Base-by-base conservation (phyloP, 495 filamentous ascomycete genomes). In the Eremomyces bilateralis region DNA sequence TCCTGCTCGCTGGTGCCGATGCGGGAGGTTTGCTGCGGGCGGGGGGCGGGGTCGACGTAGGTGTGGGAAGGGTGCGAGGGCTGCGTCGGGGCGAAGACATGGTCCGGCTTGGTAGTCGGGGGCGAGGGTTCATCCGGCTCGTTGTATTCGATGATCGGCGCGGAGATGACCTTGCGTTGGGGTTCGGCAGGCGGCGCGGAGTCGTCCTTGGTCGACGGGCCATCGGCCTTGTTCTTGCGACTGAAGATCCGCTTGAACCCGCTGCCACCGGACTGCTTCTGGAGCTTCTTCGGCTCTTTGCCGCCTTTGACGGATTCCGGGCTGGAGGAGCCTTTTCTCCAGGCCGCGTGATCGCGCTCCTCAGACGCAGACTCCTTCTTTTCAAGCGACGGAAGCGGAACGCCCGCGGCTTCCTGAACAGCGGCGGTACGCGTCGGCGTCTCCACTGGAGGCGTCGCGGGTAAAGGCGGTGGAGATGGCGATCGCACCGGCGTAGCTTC, bases 181-280 rank as follows among this genome's bases (percentile, higher is more conserved):
- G 34, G 34, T 12, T 38, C 29, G 2, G 20, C 17, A 21, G 36
- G 29, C 4, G 25, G 30, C 30, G 10, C 8, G n/a, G n/a, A n/a
- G n/a, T n/a, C n/a, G n/a, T n/a, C n/a, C n/a, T n/a, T n/a, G n/a
- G n/a, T n/a, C n/a, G n/a, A n/a, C 27, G 21, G 30, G 20, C 27
- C 17, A 15, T n/a, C 15, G 20, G 15, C 36, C 13, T 41, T 38
- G 51, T 69, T 69, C 50, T 63, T 71, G 38, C 69, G 63, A 21
- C 62, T 62, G 44, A 79, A 77, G 36, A 79, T 48, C 53, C 71
- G 76, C 42, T 59, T 65, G 36, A 79, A 63, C 4, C 66, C 60
- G 27, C 51, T 48, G 6, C 43, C 52, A 12, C 48, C 41, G 1
- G 60, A 62, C 42, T 60, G 61, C 50, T 65, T 62, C 41, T 68